Evolutionary conservation across 352 stramenopile species (phyloP), one percentile per base, ranked within the genome.

Genomic region (Globisporangium lucens): DNA sequence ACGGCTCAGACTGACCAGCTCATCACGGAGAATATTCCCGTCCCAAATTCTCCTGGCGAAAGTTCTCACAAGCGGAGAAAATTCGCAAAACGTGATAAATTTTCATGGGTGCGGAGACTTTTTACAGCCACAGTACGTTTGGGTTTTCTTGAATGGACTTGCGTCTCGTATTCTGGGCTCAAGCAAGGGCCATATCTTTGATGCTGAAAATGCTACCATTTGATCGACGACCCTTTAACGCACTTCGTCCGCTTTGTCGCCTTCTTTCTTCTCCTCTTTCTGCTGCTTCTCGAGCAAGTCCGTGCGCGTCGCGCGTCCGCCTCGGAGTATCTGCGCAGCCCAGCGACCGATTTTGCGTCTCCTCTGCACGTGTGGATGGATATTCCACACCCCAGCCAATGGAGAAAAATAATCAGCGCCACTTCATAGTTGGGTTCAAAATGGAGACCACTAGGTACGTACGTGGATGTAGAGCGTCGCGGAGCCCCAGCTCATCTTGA

Each of bases 381-480:
- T 27, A 58, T 58, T 22, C 30, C 24, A 12, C 51, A 56, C 49
- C 10, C 17, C 17, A 12, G 20, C 7, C 1, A 33, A 35, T 20
- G 30, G n/a, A 10, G 24, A 57, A 27, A 41, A 43, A 43, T 3
- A 12, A 43, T 43, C 4, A 43, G 36, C 12, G 12, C 36, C 36
- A 43, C 36, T 43, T 5, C 3, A 33, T 43, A 6, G 1, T 17
- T 17, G 4, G 10, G 7, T 8, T 33, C 35, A 56, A 51, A 9
- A 1, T 64, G 24, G 30, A 8, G 61, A 10, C 35, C 22, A 1
- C 41, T n/a, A 2, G 20, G 13, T 0, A 86, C 85, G 51, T 80
- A 95, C 88, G 35, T 96, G 88, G n/a, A 96, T 72, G 71, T 92
- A 96, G 30, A 94, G 75, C 60, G 85, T 94, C 60, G 82, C 84